These are phyloP conservation scores for Nitzschia inconspicua DNA, from an alignment of 108 stramenopile genomes.

Conservation along the genomic window DNA sequence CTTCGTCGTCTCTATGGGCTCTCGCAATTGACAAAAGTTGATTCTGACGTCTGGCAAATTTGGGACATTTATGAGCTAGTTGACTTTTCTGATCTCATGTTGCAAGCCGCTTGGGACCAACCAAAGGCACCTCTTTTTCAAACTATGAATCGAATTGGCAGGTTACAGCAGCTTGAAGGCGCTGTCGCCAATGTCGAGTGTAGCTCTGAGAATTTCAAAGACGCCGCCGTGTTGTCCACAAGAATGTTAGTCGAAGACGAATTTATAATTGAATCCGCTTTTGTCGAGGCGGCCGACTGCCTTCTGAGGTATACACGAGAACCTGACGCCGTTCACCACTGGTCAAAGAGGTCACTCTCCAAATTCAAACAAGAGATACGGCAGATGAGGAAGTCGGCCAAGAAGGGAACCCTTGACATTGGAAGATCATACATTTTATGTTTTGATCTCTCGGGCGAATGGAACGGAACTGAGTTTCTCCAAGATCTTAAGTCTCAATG, in stretches of 20 bases:
- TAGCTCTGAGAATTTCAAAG: conserved; percentile 13
- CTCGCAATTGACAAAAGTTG: conserved; percentile 25
- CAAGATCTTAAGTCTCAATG: conserved; percentile 1
- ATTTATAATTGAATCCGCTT: conserved; percentile 36
- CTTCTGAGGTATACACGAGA: conserved; percentile 14
- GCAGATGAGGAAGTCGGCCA: conserved; percentile 15
- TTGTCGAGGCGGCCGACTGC: conserved; percentile 22
- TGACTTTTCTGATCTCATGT: conserved; percentile 33
- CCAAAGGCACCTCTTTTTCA: conserved; percentile 36
- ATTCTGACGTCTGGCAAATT: conserved; percentile 30
- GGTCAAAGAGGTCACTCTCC: background rate
- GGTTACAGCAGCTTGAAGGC: conserved; percentile 53
- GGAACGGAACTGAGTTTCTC: conserved; percentile 1
- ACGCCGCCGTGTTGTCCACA: conserved; percentile 45
- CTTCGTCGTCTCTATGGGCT: conserved; percentile 47
- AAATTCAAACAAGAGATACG: conserved; percentile 8
- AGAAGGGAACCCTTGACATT: conserved; percentile 15
- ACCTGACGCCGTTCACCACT: background rate
- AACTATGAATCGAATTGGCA: conserved; percentile 32
- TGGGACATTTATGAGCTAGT: conserved; percentile 44
- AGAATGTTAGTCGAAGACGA: conserved; percentile 68
- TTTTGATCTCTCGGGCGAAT: conserved; percentile 23
- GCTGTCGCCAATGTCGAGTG: conserved; percentile 33
- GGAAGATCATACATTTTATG: conserved; percentile 26
- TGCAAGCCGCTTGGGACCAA: conserved; percentile 37